phyloP scores from a whole-genome alignment of 2,329 filamentous ascomycete genomes.

The Phaeomoniella chlamydospora region DNA sequence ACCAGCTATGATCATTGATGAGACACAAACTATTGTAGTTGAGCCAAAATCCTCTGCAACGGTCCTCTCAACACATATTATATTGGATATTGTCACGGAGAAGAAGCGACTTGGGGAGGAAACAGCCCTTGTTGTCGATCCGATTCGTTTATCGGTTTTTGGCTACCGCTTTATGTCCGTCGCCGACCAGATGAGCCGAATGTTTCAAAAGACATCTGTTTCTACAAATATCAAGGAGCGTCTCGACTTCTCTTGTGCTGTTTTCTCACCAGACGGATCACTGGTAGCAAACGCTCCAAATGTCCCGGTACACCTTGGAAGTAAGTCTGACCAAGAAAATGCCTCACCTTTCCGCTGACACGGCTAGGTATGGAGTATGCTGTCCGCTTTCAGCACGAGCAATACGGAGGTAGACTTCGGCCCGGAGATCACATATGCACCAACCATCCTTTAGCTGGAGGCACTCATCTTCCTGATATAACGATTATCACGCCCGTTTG shows the following conservation, averaged over 20 bases:
- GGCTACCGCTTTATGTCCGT: slow-evolving; percentile 76
- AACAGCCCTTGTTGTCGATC: slow-evolving; percentile 48
- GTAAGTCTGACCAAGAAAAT: no score
- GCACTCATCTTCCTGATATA: slow-evolving; percentile 67
- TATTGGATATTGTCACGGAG: slow-evolving; percentile 36
- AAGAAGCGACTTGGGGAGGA: slow-evolving; percentile 31
- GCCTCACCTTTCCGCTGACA: no score
- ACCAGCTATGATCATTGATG: slow-evolving; percentile 18
- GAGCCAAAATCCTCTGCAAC: slow-evolving; percentile 20
- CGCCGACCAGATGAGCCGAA: slow-evolving; percentile 70
- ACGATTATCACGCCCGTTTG: slow-evolving; percentile 66
- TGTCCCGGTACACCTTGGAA: slow-evolving; percentile 66
- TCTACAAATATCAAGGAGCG: slow-evolving; percentile 69
- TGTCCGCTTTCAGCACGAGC: slow-evolving; percentile 60
- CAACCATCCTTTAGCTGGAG: slow-evolving; percentile 69
- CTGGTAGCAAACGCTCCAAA: slow-evolving; percentile 58
- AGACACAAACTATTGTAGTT: slow-evolving; percentile 32
- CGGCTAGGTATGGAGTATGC: slow-evolving; percentile 85
- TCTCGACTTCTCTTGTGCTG: slow-evolving; percentile 68
- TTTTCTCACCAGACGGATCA: slow-evolving; percentile 63
- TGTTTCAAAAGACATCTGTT: slow-evolving; percentile 66
- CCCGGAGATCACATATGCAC: slow-evolving; percentile 65
- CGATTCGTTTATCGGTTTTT: slow-evolving; percentile 65
- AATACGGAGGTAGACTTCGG: slow-evolving; percentile 59
- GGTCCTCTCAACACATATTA: slow-evolving; percentile 21